Conservation (phyloP, 495 filamentous ascomycete genomes). For the Margaritispora aquatica region DNA sequence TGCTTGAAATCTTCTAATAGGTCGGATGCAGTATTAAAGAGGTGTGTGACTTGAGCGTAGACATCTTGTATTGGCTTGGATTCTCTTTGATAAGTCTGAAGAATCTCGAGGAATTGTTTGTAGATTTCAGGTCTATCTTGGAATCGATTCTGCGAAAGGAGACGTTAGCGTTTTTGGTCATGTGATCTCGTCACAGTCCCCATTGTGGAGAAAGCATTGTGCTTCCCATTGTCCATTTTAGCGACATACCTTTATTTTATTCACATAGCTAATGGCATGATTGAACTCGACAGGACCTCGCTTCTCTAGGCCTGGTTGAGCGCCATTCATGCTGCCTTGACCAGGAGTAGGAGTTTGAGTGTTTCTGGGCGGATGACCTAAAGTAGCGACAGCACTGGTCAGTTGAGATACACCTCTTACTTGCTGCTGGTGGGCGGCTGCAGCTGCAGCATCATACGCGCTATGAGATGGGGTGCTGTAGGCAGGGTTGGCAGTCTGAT, state of each 20-base stretch:
- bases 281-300: constrained; percentile 97
- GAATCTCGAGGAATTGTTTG: constrained; percentile 97
- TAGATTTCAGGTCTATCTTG: constrained; percentile 94
- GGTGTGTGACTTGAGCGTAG: constrained; percentile 90
- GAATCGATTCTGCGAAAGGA: constrained; percentile 72
- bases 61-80: constrained; percentile 99
- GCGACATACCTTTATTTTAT: constrained; percentile 89
- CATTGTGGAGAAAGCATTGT: too few relatives aligned
- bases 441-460: constrained; percentile 44
- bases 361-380: constrained; percentile 23
- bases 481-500: constrained; percentile 36
- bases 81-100: constrained; percentile 97
- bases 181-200: too few relatives aligned
- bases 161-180: background rate
- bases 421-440: constrained; percentile 65
- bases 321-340: constrained; percentile 35
- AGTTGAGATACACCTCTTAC: constrained; percentile 76
- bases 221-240: background rate
- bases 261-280: constrained; percentile 98
- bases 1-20: constrained; percentile 98
- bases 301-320: constrained; percentile 66
- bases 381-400: constrained; percentile 66
- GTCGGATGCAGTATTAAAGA: constrained; percentile 93
- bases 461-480: constrained; percentile 37
- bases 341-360: constrained; percentile 44